A percentile compares a stretch with the other conserved stretches of the same genome.
phyloP scores from a whole-genome alignment of 306 rosid genomes.

The Canavalia ensiformis region DNA sequence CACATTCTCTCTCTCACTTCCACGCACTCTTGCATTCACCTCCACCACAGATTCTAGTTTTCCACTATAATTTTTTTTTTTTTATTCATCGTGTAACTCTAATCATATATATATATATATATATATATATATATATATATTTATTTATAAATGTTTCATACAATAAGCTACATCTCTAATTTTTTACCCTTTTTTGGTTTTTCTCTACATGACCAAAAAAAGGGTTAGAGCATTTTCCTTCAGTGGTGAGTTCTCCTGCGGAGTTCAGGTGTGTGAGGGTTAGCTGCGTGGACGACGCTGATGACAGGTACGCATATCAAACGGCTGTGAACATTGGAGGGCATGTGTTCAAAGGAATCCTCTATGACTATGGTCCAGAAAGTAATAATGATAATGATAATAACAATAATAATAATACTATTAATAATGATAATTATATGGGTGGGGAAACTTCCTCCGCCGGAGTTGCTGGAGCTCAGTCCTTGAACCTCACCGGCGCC shows the following conservation, averaged over 20 bases:
- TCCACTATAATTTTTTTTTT: not conserved
- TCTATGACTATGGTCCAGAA: slow-evolving; percentile 84
- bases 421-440: slow-evolving; percentile 46
- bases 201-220: not conserved
- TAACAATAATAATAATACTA: slow-evolving; percentile 20
- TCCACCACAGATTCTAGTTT: slow-evolving; percentile 4
- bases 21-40: slow-evolving; percentile 21
- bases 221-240: slow-evolving; percentile 82
- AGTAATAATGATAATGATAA: not conserved
- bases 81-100: not conserved
- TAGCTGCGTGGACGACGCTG: slow-evolving; percentile 71
- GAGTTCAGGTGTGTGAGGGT: slow-evolving; percentile 87
- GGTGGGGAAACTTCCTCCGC: slow-evolving; percentile 68
- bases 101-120: no score
- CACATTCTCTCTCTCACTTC: slow-evolving; percentile 47
- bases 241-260: slow-evolving; percentile 72
- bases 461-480: slow-evolving; percentile 59
- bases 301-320: slow-evolving; percentile 87
- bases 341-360: slow-evolving; percentile 88
- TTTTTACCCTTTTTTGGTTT: not conserved
- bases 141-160: no score
- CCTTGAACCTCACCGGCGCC: slow-evolving; percentile 62
- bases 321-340: slow-evolving; percentile 94
- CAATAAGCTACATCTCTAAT: not conserved
- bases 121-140: no score